Conservation (phyloP, 495 filamentous ascomycete genomes). For the Tuber umbilicatum region DNA sequence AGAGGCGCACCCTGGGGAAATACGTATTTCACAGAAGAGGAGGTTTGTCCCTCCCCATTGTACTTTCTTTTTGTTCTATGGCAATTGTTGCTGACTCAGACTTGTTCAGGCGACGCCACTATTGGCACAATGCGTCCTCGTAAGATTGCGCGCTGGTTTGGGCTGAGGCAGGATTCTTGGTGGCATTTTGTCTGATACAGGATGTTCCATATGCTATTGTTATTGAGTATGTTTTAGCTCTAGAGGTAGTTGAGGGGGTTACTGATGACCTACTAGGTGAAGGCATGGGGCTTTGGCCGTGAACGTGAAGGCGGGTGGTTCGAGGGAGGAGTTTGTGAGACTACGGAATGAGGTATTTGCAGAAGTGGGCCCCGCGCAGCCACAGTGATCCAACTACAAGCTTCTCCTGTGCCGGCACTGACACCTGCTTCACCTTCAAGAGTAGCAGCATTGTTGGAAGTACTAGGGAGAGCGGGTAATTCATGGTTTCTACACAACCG, state of each 20-base stretch:
- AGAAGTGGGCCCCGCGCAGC: slow-evolving; percentile 19
- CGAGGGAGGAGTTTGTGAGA: slow-evolving; percentile 33
- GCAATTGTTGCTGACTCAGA: background rate
- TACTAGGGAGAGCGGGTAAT: slow-evolving; percentile 18
- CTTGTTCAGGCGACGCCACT: slow-evolving; percentile 50
- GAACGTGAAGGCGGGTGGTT: slow-evolving; percentile 37
- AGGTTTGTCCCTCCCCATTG: slow-evolving; percentile 45
- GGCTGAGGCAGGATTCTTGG: slow-evolving; percentile 70
- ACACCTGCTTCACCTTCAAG: slow-evolving; percentile 5
- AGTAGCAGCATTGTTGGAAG: slow-evolving; percentile 8
- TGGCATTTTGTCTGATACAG: slow-evolving; percentile 69
- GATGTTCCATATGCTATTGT: slow-evolving; percentile 69
- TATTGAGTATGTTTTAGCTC: slow-evolving; percentile 54
- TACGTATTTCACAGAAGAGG: slow-evolving; percentile 58
- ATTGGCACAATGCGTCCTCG: slow-evolving; percentile 54
- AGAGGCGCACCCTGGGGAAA: slow-evolving; percentile 70
- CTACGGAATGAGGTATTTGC: slow-evolving; percentile 20
- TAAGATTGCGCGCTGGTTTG: slow-evolving; percentile 63
- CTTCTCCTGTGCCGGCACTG: background rate
- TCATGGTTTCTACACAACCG: slow-evolving; percentile 48
- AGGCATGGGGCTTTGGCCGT: slow-evolving; percentile 41
- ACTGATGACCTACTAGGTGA: background rate
- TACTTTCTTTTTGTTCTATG: background rate
- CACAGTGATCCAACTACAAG: slow-evolving; percentile 5
- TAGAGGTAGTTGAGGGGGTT: background rate